Conservation (phyloP, 2,329 filamentous ascomycete species). For the Colletotrichum echinochloae region DNA sequence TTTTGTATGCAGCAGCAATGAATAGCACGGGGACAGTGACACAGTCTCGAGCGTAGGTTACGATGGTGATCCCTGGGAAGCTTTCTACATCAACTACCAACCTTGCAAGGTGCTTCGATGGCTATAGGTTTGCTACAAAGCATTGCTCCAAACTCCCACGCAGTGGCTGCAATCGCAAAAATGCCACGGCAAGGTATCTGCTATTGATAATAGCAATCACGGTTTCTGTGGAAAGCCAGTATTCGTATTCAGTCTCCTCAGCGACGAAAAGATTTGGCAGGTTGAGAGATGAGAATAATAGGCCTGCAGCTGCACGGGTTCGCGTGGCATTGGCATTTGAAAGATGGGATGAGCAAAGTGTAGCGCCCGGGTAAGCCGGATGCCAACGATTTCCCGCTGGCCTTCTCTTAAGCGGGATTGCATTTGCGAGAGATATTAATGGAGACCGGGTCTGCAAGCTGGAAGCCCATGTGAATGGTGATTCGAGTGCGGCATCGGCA, state of each 20-base stretch:
- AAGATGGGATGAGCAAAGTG: conserved; percentile 15
- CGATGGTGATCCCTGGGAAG: neutral
- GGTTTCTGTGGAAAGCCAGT: neutral
- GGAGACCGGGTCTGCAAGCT: neutral
- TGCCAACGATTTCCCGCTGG: neutral
- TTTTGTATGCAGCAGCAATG: neutral
- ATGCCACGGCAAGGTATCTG: neutral
- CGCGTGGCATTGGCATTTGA: neutral
- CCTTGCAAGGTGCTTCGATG: too few species aligned
- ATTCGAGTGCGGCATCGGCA: neutral
- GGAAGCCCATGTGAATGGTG: neutral
- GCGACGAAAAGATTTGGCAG: too few species aligned
- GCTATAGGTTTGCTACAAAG: too few species aligned
- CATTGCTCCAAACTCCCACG: neutral
- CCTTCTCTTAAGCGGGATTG: neutral
- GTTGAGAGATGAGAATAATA: neutral
- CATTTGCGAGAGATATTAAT: neutral
- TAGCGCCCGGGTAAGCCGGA: conserved; percentile 14
- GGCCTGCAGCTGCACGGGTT: neutral
- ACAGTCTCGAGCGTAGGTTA: neutral
- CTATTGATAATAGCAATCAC: neutral
- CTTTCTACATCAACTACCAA: neutral
- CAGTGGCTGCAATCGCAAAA: too few species aligned
- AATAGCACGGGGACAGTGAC: conserved; percentile 6
- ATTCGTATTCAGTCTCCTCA: neutral